These are phyloP conservation scores for Megacollybia marginata DNA, from an alignment of 768 basidiomycete species.

Conservation along the genomic window DNA sequence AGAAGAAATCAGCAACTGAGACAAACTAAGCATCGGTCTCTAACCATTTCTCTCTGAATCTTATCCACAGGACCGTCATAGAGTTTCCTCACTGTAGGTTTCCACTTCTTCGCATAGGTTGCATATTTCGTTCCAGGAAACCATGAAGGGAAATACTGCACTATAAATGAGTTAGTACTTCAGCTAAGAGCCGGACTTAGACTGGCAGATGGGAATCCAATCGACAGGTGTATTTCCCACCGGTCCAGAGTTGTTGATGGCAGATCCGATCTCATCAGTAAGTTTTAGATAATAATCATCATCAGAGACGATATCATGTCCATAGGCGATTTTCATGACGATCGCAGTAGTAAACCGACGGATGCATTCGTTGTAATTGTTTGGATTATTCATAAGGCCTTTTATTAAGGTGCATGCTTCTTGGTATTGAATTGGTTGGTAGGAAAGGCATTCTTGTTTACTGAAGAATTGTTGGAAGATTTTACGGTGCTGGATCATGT, in stretches of 20 bases:
- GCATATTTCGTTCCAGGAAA: conserved; percentile 22
- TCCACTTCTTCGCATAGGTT: conserved; percentile 11
- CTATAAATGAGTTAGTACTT: conserved; percentile 8
- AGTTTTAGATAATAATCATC: conserved; percentile 30
- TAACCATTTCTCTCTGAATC: conserved; percentile 20
- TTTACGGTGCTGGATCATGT: conserved; percentile 16
- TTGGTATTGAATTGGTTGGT: conserved; percentile 12
- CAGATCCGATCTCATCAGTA: conserved; percentile 21
- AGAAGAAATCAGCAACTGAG: no score
- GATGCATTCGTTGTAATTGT: conserved; percentile 15
- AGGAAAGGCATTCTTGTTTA: conserved; percentile 8
- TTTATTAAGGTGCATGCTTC: conserved; percentile 22
- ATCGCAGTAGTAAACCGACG: conserved; percentile 16
- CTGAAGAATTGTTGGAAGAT: conserved; percentile 19
- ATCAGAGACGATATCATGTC: conserved; percentile 19
- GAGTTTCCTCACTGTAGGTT: conserved; percentile 10
- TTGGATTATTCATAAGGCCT: conserved; percentile 19
- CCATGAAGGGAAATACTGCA: conserved; percentile 25
- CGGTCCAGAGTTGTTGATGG: conserved; percentile 10
- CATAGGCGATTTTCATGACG: conserved; percentile 19
- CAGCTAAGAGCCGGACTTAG: background rate
- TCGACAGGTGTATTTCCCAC: conserved; percentile 12
- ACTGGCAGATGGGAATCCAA: no score
- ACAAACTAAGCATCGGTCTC: no score
- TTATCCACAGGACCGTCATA: conserved; percentile 21